A percentile compares a stretch with the other conserved stretches of the same genome.
Evolutionary conservation across 441 rosid species (phyloP).

Genomic region (Macaranga tanarius): DNA sequence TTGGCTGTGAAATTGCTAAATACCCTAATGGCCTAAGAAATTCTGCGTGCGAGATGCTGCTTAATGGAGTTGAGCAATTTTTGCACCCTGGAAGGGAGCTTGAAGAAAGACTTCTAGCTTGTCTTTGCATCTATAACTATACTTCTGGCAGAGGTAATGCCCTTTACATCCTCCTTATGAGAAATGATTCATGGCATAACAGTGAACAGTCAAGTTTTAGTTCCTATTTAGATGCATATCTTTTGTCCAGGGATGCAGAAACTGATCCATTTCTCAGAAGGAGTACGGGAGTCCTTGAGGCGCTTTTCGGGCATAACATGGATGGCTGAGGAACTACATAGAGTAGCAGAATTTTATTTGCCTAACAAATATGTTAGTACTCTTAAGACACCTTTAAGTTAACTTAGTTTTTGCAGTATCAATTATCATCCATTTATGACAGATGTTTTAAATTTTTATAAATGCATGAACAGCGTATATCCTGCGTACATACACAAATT

Average conservation of each 20-base stretch:
- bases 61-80: conserved; percentile 62
- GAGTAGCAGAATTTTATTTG: conserved; percentile 75
- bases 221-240: conserved; percentile 20
- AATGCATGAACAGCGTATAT: conserved; percentile 67
- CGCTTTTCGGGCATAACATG: conserved; percentile 83
- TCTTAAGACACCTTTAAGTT: background rate
- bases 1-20: conserved; percentile 72
- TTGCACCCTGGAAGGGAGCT: conserved; percentile 87
- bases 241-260: conserved; percentile 71
- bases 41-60: conserved; percentile 70
- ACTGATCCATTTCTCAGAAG: conserved; percentile 76
- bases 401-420: no score
- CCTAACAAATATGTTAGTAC: conserved; percentile 72
- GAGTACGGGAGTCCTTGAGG: conserved; percentile 80
- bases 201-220: background rate
- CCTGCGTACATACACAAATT: conserved; percentile 93
- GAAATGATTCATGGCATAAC: background rate
- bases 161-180: background rate
- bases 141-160: conserved; percentile 83
- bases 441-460: conserved; percentile 8
- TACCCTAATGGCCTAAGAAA: conserved; percentile 49
- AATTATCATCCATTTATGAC: background rate
- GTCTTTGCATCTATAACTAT: conserved; percentile 83
- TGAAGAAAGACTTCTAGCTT: conserved; percentile 81
- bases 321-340: conserved; percentile 97